Percentiles rank a stretch among this genome's conserved stretches.
phyloP scores from a whole-genome alignment of 495 filamentous ascomycete genomes.

The Hypoxylon crocopeplum region DNA sequence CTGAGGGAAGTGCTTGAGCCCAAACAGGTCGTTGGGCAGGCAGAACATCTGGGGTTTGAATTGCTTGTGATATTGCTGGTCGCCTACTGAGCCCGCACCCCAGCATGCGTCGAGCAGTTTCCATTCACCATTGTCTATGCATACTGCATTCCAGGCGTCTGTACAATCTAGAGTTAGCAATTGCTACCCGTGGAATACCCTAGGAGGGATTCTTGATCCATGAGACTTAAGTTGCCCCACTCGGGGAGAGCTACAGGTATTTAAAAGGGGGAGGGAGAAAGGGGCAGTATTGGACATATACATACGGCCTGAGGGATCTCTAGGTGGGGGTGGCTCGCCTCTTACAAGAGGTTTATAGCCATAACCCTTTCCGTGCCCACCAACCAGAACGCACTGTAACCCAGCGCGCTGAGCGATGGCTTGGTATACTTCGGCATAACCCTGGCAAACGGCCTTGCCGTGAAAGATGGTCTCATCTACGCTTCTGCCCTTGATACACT shows the following conservation, averaged over 20 bases:
- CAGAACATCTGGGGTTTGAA: conserved; percentile 77
- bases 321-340: conserved; percentile 63
- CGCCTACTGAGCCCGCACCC: conserved; percentile 76
- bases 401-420: conserved; percentile 76
- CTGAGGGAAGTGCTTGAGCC: conserved; percentile 75
- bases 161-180: conserved; percentile 33
- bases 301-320: conserved; percentile 53
- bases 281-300: neutral
- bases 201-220: neutral
- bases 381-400: conserved; percentile 71
- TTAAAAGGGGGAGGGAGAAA: neutral
- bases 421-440: conserved; percentile 85
- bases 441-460: conserved; percentile 88
- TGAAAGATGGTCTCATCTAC: conserved; percentile 70
- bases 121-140: conserved; percentile 85
- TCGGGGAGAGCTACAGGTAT: neutral
- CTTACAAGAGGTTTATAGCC: conserved; percentile 64
- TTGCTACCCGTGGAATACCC: neutral
- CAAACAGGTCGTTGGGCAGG: conserved; percentile 84
- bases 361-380: conserved; percentile 88
- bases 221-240: no score
- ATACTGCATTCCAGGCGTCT: conserved; percentile 92
- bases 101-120: conserved; percentile 92
- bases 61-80: conserved; percentile 64
- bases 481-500: conserved; percentile 66